Evolutionary conservation across 2,329 filamentous ascomycete genomes (phyloP).

Genomic region (Epichloe festucae): DNA sequence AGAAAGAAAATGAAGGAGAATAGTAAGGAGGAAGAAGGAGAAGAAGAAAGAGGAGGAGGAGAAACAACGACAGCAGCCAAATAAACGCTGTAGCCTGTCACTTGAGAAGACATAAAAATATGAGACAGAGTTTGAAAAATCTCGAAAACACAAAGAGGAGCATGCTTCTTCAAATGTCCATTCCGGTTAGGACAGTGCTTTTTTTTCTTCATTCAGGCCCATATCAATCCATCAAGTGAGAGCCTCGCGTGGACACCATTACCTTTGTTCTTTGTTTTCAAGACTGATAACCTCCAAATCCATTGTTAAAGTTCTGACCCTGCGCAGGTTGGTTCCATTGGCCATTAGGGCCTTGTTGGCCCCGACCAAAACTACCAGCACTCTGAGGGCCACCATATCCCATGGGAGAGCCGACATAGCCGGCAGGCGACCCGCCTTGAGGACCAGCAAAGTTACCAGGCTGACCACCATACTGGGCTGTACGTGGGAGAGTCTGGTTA

Average conservation of each 20-base stretch:
- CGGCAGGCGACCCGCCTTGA: constrained; percentile 47
- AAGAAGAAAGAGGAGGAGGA: neutral
- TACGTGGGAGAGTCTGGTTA: constrained; percentile 3
- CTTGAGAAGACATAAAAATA: constrained; percentile 9
- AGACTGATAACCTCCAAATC: constrained; percentile 51
- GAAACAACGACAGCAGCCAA: constrained; percentile 7
- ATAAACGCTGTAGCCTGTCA: constrained; percentile 9
- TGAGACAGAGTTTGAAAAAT: constrained; percentile 10
- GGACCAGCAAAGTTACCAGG: constrained; percentile 53
- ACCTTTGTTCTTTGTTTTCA: constrained; percentile 19
- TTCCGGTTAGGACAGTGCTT: constrained; percentile 4
- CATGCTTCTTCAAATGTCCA: constrained; percentile 8
- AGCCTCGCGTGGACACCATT: constrained; percentile 3
- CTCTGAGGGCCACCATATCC: constrained; percentile 60
- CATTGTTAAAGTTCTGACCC: constrained; percentile 45
- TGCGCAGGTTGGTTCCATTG: constrained; percentile 41
- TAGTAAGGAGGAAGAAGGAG: constrained; percentile 3
- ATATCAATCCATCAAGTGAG: constrained; percentile 2
- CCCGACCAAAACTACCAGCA: constrained; percentile 75
- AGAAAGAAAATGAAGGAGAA: neutral
- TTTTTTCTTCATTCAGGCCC: constrained; percentile 2
- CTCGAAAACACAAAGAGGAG: constrained; percentile 8
- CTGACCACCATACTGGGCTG: constrained; percentile 49
- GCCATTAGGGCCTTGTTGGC: constrained; percentile 44
- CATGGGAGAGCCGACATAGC: constrained; percentile 55